Evolutionary conservation across 441 rosid genomes (phyloP).

Genomic region (Bruguiera hainesii): DNA sequence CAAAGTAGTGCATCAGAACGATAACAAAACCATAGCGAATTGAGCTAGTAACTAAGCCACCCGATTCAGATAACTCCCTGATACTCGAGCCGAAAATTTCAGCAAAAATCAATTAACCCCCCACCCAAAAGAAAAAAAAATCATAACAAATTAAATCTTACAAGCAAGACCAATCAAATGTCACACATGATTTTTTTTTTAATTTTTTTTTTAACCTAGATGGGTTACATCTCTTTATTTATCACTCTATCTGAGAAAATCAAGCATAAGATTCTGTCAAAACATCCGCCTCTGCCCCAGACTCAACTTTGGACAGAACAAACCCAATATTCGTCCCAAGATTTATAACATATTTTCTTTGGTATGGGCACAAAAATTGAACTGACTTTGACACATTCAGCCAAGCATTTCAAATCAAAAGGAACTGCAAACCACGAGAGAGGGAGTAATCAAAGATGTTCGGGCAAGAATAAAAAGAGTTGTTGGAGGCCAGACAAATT

Average conservation of each 20-base stretch:
- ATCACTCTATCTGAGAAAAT: neutral
- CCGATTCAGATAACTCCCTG: too few relatives aligned
- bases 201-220: too few relatives aligned
- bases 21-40: too few relatives aligned
- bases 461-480: conserved; percentile 12
- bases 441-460: too few relatives aligned
- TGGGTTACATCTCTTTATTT: neutral
- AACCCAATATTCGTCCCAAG: neutral
- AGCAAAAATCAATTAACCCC: too few relatives aligned
- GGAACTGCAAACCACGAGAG: too few relatives aligned
- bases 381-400: conserved; percentile 2
- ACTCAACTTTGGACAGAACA: neutral
- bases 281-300: neutral
- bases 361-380: neutral
- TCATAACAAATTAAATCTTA: neutral
- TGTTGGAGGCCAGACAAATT: conserved; percentile 35
- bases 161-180: too few relatives aligned
- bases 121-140: neutral
- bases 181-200: too few relatives aligned
- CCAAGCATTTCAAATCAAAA: too few relatives aligned
- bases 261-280: neutral
- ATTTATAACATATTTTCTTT: neutral
- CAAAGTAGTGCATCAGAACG: neutral
- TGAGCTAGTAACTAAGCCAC: too few relatives aligned
- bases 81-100: too few relatives aligned